Conservation (phyloP, 768 basidiomycete species). For the Podaxis mareebaensis region DNA sequence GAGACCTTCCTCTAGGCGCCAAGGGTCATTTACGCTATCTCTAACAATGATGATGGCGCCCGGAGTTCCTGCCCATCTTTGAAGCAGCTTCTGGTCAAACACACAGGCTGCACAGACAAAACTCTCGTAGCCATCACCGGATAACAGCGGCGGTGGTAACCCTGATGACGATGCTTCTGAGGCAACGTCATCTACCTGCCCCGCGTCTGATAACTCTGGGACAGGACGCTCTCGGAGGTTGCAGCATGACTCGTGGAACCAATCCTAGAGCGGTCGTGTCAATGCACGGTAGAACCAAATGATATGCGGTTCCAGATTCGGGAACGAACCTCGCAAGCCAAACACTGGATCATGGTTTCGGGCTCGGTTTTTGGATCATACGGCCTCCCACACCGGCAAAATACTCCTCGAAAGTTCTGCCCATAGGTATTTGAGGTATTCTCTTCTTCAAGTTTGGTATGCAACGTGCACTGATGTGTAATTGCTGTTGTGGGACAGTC, state of each 20-base stretch:
- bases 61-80: constrained; percentile 65
- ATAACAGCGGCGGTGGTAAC: constrained; percentile 67
- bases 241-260: constrained; percentile 91
- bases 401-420: constrained; percentile 69
- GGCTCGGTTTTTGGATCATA: constrained; percentile 74
- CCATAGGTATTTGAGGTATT: constrained; percentile 68
- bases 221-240: constrained; percentile 68
- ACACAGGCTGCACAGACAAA: constrained; percentile 77
- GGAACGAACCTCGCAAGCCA: constrained; percentile 75
- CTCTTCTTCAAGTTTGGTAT: constrained; percentile 49
- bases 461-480: constrained; percentile 63
- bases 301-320: constrained; percentile 10
- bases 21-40: constrained; percentile 41
- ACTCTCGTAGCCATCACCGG: constrained; percentile 70
- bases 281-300: constrained; percentile 5
- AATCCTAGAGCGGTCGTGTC: constrained; percentile 54
- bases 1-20: constrained; percentile 36
- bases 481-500: constrained; percentile 78
- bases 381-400: constrained; percentile 72
- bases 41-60: constrained; percentile 72
- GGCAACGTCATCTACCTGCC: constrained; percentile 41
- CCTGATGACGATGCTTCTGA: constrained; percentile 67
- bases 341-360: constrained; percentile 90
- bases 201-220: constrained; percentile 19
- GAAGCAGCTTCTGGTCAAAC: constrained; percentile 49